Evolutionary conservation across 2,329 filamentous ascomycete genomes (phyloP).

Genomic region (Ophiosphaerella narmari): DNA sequence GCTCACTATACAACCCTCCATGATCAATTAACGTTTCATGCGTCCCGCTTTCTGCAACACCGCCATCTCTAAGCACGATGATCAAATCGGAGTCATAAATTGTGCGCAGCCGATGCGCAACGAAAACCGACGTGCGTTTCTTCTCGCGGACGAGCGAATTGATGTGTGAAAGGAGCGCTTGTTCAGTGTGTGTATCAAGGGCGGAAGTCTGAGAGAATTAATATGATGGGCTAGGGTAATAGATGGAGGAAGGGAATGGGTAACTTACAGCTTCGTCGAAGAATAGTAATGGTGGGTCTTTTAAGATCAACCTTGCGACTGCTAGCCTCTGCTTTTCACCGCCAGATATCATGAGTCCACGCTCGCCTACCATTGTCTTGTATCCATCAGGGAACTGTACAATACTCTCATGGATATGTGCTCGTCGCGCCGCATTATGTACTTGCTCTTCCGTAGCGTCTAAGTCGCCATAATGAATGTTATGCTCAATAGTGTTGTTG

Average conservation of each 20-base stretch:
- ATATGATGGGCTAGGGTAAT: slow-evolving; percentile 1
- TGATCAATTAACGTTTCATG: slow-evolving; percentile 81
- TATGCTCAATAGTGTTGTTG: slow-evolving; percentile 94
- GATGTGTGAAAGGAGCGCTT: slow-evolving; percentile 87
- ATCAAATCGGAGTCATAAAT: slow-evolving; percentile 93
- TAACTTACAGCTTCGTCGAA: slow-evolving; percentile 81
- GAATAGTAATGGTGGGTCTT: slow-evolving; percentile 88
- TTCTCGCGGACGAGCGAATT: slow-evolving; percentile 91
- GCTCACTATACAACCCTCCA: slow-evolving; percentile 80
- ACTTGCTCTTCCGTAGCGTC: slow-evolving; percentile 75
- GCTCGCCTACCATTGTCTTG: slow-evolving; percentile 86
- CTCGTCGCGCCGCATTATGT: slow-evolving; percentile 75
- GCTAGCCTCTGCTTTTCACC: slow-evolving; percentile 93
- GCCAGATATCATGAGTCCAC: slow-evolving; percentile 94
- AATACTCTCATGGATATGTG: slow-evolving; percentile 78
- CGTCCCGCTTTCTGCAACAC: slow-evolving; percentile 86
- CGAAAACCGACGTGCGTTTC: slow-evolving; percentile 86
- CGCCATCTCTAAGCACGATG: slow-evolving; percentile 83
- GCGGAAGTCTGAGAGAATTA: slow-evolving; percentile 67
- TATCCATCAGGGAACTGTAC: slow-evolving; percentile 84
- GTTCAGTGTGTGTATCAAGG: slow-evolving; percentile 90
- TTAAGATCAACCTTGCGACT: slow-evolving; percentile 80
- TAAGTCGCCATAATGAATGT: slow-evolving; percentile 90
- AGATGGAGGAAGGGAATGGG: neutral
- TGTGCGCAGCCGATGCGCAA: slow-evolving; percentile 88